Evolutionary conservation across 2,329 filamentous ascomycete genomes (phyloP).

Genomic region (Aspergillus sergii): DNA sequence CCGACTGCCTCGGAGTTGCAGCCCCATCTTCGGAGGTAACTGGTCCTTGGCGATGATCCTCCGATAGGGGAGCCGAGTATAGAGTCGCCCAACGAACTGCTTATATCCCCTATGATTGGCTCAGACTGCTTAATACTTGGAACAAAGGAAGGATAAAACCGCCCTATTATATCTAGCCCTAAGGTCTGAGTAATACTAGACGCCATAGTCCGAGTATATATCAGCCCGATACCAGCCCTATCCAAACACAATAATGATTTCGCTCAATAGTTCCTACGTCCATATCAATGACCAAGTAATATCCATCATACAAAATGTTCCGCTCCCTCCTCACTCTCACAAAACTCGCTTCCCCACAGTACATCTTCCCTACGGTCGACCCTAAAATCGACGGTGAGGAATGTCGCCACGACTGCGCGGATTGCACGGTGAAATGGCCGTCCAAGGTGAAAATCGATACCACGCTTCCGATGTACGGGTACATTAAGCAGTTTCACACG

Average conservation of each 20-base stretch:
- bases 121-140: too few relatives aligned
- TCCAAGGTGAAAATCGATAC: constrained; percentile 39
- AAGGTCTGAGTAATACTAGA: background rate
- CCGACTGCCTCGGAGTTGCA: background rate
- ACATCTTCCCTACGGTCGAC: constrained; percentile 40
- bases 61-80: background rate
- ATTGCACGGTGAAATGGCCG: constrained; percentile 39
- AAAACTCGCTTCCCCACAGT: constrained; percentile 27
- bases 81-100: too few relatives aligned
- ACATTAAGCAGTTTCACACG: constrained; percentile 38
- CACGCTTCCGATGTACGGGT: constrained; percentile 32
- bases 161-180: background rate
- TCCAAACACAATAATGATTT: too few relatives aligned
- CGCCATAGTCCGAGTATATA: background rate
- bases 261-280: too few relatives aligned
- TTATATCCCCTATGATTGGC: too few relatives aligned
- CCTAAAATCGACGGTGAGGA: constrained; percentile 36
- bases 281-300: too few relatives aligned
- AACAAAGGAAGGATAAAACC: background rate
- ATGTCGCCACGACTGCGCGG: constrained; percentile 38
- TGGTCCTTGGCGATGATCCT: too few relatives aligned
- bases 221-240: background rate
- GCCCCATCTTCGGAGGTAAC: background rate
- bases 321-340: constrained; percentile 33
- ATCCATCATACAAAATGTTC: constrained; percentile 21